phyloP scores from a whole-genome alignment of 768 basidiomycete genomes.

The Suillus decipiens region DNA sequence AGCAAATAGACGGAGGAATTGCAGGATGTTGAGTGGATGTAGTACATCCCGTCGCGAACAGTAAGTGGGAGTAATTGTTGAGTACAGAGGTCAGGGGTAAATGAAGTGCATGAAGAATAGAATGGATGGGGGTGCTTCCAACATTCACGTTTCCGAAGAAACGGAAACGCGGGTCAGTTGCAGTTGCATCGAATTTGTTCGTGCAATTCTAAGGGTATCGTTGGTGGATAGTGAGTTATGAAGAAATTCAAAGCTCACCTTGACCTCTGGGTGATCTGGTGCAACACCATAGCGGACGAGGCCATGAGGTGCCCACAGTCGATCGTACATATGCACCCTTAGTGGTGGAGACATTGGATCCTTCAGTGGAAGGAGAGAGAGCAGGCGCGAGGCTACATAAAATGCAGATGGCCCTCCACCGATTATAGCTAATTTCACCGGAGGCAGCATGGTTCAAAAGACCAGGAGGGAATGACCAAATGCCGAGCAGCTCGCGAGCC shows the following conservation, averaged over 20 bases:
- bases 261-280: slow-evolving; percentile 98
- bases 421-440: slow-evolving; percentile 81
- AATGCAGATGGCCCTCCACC: slow-evolving; percentile 98
- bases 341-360: slow-evolving; percentile 37
- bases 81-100: slow-evolving; percentile 65
- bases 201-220: slow-evolving; percentile 78
- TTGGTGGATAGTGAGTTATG: slow-evolving; percentile 16
- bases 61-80: slow-evolving; percentile 77
- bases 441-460: slow-evolving; percentile 18
- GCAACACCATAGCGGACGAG: slow-evolving; percentile 96
- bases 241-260: slow-evolving; percentile 44
- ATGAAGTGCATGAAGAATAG: slow-evolving; percentile 53
- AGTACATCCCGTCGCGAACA: slow-evolving; percentile 87
- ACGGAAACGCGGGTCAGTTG: slow-evolving; percentile 75
- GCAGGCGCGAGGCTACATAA: slow-evolving; percentile 87
- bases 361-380: slow-evolving; percentile 55
- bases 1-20: slow-evolving; percentile 49
- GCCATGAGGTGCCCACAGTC: slow-evolving; percentile 93
- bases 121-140: slow-evolving; percentile 32
- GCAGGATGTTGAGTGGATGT: slow-evolving; percentile 59
- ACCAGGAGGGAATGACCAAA: neutral
- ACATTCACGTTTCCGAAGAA: slow-evolving; percentile 93
- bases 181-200: slow-evolving; percentile 87
- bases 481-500: neutral
- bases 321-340: slow-evolving; percentile 87